Evolutionary conservation across 169 alveolate genomes (phyloP).

Genomic region (Nephromyces sp.): DNA sequence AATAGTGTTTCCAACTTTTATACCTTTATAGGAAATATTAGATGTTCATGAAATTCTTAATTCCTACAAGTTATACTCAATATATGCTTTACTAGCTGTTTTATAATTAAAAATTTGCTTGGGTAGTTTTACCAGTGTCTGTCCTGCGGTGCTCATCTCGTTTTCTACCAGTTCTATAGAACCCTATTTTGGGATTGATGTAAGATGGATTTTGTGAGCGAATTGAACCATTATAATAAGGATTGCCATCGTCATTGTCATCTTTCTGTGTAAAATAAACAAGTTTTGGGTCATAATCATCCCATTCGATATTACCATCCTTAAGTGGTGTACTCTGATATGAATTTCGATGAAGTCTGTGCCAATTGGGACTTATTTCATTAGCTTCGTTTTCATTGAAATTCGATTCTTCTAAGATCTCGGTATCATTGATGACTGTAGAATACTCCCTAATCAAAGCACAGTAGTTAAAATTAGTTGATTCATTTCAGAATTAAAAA

Average conservation of each 20-base stretch:
- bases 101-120: neutral
- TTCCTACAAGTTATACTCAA: neutral
- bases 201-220: constrained; percentile 1
- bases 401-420: no score
- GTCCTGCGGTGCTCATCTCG: constrained; percentile 2
- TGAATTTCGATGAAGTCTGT: no score
- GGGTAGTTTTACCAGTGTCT: constrained; percentile 3
- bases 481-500: no score
- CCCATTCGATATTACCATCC: neutral
- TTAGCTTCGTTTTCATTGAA: no score
- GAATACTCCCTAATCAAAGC: no score
- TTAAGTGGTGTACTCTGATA: no score
- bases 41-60: neutral
- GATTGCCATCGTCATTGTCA: neutral
- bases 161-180: constrained; percentile 1
- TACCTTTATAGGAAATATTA: neutral
- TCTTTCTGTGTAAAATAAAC: neutral
- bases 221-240: neutral
- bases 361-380: no score
- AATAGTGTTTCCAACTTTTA: neutral
- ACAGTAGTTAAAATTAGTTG: no score
- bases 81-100: neutral
- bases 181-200: constrained; percentile 5
- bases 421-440: no score
- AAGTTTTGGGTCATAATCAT: neutral